phyloP scores from a whole-genome alignment of 2,329 filamentous ascomycete genomes.

The Colletotrichum tofieldiae region DNA sequence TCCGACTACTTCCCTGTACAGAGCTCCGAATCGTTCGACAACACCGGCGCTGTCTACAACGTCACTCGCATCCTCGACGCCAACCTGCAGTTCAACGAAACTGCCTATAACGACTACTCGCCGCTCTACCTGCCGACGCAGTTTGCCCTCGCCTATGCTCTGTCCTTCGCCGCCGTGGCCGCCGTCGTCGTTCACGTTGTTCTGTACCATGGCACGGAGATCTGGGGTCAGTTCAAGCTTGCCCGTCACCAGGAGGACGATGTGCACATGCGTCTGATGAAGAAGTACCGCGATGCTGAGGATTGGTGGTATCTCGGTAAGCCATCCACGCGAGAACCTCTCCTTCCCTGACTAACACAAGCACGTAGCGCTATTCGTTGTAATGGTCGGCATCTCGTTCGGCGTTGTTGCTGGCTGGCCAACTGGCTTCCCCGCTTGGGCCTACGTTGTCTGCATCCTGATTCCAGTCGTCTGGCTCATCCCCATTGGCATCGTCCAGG shows the following conservation, averaged over 20 bases:
- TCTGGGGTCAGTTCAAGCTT: constrained; percentile 69
- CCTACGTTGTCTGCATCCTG: constrained; percentile 69
- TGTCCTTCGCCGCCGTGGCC: constrained; percentile 78
- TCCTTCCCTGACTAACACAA: constrained; percentile 14
- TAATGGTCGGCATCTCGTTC: constrained; percentile 70
- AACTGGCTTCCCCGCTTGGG: constrained; percentile 72
- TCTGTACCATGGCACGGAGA: constrained; percentile 70
- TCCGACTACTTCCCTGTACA: constrained; percentile 75
- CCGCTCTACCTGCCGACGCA: constrained; percentile 76
- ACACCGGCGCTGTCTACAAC: constrained; percentile 73
- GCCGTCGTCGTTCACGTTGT: constrained; percentile 71
- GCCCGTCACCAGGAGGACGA: constrained; percentile 72
- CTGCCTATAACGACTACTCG: constrained; percentile 75
- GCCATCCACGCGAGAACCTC: constrained; percentile 49
- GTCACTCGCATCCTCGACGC: constrained; percentile 71
- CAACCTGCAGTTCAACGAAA: constrained; percentile 71
- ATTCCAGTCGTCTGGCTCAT: constrained; percentile 73
- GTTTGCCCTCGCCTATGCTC: constrained; percentile 72
- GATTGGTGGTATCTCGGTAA: constrained; percentile 73
- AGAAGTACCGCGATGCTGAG: constrained; percentile 72
- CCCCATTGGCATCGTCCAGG: constrained; percentile 74
- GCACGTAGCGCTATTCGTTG: constrained; percentile 60
- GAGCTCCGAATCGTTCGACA: constrained; percentile 75
- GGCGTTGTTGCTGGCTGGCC: constrained; percentile 69
- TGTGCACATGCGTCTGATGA: constrained; percentile 74